Base-by-base conservation (phyloP, 169 alveolate genomes). In the Babesia gibsoni region DNA sequence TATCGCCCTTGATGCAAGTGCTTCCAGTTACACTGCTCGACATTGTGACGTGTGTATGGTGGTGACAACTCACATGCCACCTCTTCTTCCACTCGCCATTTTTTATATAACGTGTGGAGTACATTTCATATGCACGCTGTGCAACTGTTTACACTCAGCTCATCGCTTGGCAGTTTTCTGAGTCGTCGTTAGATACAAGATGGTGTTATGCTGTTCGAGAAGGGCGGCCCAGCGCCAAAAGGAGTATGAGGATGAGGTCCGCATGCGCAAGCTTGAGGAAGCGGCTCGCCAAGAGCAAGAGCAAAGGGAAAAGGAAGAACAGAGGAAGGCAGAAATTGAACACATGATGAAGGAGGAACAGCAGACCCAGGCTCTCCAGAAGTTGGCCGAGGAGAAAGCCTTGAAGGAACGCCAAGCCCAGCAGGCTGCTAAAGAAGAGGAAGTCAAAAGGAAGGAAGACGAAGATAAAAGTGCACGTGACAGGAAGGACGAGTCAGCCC, bases 201-300 rank as follows among this genome's bases (percentile, higher is more conserved):
- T 61, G 72, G 61, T 58, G 72, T 25, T 61, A 48, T 61, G 72
- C 35, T 61, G 72, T 48, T 61, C 72, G 58, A 61, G 46, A 48
- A 61, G 46, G 72, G 72, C 72, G 46, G 72, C 72, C 20, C 72
- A 61, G 72, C 72, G 72, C 72, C 72, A 61, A 27, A 61, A 61
- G 58, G 72, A 61, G 32, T 42, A 61, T 61, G 72, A 61, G 29
- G 72, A 61, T 45, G 72, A 61, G 27, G 72, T 61, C 7, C 72
- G 72, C 20, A 61, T 61, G 72, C 1, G 72, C 30, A 61, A 61
- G 39, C 50, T 42, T 2, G 72, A 61, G 46, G 72, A 61, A 22
- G 72, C 72, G 1, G 72, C 72, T 43, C 72, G 72, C 0, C 36
- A 12, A 6, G 72, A 61, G 29, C 57, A 61, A 58, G 72, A 61